A percentile compares a stretch with the other conserved stretches of the same genome.
Conservation (phyloP, 2,329 filamentous ascomycete genomes). For the Aspergillus sp. region DNA sequence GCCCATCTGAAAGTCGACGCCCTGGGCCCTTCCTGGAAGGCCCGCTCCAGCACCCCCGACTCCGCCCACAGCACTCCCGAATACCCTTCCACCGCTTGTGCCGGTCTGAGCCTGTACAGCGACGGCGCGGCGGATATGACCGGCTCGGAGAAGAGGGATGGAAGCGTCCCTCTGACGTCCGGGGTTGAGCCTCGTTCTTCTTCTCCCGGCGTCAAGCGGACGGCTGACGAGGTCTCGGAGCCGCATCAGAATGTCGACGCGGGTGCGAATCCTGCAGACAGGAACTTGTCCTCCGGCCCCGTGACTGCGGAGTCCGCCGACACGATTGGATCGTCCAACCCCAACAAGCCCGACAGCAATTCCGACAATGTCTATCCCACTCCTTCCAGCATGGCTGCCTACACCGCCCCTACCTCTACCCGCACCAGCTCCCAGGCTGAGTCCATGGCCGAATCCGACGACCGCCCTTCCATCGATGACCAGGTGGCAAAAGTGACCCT, state of each 20-base stretch:
- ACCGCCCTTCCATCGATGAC: constrained; percentile 47
- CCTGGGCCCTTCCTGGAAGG: constrained; percentile 22
- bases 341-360: constrained; percentile 20
- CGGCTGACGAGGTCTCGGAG: constrained; percentile 22
- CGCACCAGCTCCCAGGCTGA: constrained; percentile 17
- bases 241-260: constrained; percentile 17
- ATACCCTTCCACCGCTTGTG: constrained; percentile 45
- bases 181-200: constrained; percentile 19
- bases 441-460: constrained; percentile 13
- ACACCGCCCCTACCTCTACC: constrained; percentile 20
- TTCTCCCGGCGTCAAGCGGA: constrained; percentile 28
- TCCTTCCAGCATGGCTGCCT: constrained; percentile 31
- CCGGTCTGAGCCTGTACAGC: constrained; percentile 41
- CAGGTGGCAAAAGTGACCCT: constrained; percentile 66
- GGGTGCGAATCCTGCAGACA: constrained; percentile 10
- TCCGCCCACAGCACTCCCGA: constrained; percentile 19
- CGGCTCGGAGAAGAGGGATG: constrained; percentile 22
- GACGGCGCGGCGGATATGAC: constrained; percentile 38
- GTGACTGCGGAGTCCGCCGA: constrained; percentile 23
- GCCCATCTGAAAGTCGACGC: constrained; percentile 49
- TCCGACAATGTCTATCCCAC: constrained; percentile 29
- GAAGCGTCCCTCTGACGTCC: constrained; percentile 11
- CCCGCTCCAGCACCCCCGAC: constrained; percentile 27
- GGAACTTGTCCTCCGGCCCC: constrained; percentile 14
- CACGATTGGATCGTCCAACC: constrained; percentile 33